Percentiles rank a stretch among this genome's conserved stretches.
Conservation (phyloP, 2,329 filamentous ascomycete genomes). For the Cytospora mali region DNA sequence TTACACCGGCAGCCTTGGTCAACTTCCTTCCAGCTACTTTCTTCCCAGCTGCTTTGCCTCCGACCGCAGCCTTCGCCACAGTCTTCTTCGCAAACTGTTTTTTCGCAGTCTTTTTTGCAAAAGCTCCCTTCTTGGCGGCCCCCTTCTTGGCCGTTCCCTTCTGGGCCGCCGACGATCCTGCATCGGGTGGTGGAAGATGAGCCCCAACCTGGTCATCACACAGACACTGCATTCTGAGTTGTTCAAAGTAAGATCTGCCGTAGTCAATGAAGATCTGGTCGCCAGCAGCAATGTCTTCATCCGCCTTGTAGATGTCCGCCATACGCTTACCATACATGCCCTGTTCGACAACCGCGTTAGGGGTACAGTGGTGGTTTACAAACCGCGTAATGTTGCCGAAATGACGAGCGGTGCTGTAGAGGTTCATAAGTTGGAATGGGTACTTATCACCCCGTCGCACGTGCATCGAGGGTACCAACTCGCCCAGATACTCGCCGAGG, state of each 20-base stretch:
- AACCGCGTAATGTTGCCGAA: constrained; percentile 1
- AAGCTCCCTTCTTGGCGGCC: neutral
- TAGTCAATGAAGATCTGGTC: constrained; percentile 8
- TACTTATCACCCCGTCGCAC: neutral
- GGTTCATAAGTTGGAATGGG: neutral
- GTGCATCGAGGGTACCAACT: neutral
- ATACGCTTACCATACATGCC: constrained; percentile 10
- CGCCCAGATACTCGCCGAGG: constrained; percentile 12
- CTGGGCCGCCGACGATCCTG: neutral
- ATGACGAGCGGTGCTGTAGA: neutral
- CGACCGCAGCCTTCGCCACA: neutral
- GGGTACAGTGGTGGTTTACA: constrained; percentile 7
- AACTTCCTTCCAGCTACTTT: neutral
- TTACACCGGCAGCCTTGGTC: neutral
- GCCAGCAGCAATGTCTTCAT: neutral
- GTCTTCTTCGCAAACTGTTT: neutral
- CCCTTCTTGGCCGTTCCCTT: neutral
- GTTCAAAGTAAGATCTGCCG: neutral
- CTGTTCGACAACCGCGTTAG: neutral
- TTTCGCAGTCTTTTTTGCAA: neutral
- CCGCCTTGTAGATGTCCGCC: neutral
- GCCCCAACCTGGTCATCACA: neutral
- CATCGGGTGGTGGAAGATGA: neutral
- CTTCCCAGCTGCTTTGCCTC: neutral
- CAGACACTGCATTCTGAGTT: neutral